Evolutionary conservation across 2,329 filamentous ascomycete species (phyloP).

Genomic region (Fusarium neocosmosporiellum): DNA sequence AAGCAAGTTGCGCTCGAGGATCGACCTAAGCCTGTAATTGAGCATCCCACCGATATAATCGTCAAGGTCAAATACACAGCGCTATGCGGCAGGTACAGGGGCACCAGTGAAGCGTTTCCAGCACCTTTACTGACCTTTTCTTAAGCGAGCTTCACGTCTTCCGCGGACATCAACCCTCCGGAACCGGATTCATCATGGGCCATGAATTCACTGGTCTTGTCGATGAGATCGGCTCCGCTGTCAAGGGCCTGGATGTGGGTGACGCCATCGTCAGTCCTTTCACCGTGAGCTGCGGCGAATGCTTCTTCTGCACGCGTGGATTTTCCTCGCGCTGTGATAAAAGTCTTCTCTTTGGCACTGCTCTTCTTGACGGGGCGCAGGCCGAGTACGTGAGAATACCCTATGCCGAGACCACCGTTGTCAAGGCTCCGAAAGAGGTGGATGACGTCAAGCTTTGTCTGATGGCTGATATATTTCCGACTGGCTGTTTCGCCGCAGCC

Average conservation of each 20-base stretch:
- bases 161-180: slow-evolving; percentile 80
- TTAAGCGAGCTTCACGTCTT: slow-evolving; percentile 78
- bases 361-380: slow-evolving; percentile 22
- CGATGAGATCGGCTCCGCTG: slow-evolving; percentile 70
- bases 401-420: slow-evolving; percentile 15
- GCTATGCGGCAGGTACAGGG: slow-evolving; percentile 21
- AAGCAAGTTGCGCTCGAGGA: slow-evolving; percentile 11
- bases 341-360: slow-evolving; percentile 9
- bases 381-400: slow-evolving; percentile 32
- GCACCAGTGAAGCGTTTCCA: not conserved
- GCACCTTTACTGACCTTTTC: not conserved
- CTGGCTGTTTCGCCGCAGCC: slow-evolving; percentile 58
- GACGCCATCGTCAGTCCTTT: slow-evolving; percentile 29
- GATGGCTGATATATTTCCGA: slow-evolving; percentile 38
- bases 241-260: not conserved
- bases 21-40: slow-evolving; percentile 12
- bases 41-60: slow-evolving; percentile 3
- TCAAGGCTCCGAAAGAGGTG: slow-evolving; percentile 22
- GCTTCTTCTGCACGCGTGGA: slow-evolving; percentile 23
- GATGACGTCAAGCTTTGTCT: slow-evolving; percentile 23
- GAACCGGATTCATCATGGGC: slow-evolving; percentile 72
- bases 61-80: slow-evolving; percentile 27
- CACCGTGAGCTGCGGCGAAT: slow-evolving; percentile 31
- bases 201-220: slow-evolving; percentile 88
- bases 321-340: slow-evolving; percentile 28